Base-by-base conservation (phyloP, 129 eudicot species). In the Calendula officinalis region DNA sequence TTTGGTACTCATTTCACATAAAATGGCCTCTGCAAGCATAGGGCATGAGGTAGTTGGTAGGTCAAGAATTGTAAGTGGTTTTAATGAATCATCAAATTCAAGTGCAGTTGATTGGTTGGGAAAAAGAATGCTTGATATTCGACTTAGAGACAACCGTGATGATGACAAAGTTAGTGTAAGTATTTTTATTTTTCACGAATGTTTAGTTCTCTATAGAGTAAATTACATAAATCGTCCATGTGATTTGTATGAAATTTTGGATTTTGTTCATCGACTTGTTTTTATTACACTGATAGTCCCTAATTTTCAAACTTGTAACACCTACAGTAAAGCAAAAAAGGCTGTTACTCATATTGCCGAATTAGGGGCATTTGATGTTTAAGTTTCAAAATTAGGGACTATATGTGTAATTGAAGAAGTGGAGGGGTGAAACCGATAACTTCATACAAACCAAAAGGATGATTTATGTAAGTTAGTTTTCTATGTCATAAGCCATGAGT, bases 81-180 rank as follows among this genome's bases (percentile, higher is more conserved):
- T 72, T 59, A 86, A 80, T 49, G 87, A 82, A 52, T 82, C 90
- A 11, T 81, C 89, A 30, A 22, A 22, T 22, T 83, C 96, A 14
- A 81, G 82, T 73, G 83, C 95, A 60, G 86, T 92, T 79, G 98
- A 92, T 71, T 83, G 98, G 83, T 73, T 92, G 71, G 95, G 96
- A 8, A 88, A 84, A 62, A 91, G 88, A 76, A 84, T 92, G 86
- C 91, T 71, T 56, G 98, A 88, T 52, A 80, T 92, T 89, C 81
- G 86, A 71, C 66, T 92, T 52, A 85, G 91, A 72, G 98, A 91
- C 78, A 77, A 80, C 44, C 80, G 78, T n/a, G 98, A 92, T 50
- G 91, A 83, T 65, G 98, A 88, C 75, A 83, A 86, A 67, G 94
- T 87, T 58, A 85, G 83, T 62, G 84, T 77, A 52, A 66, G 36